Percentiles rank a stretch among this genome's conserved stretches.
These are phyloP conservation scores for Phaeotremella skinneri DNA, from an alignment of 768 basidiomycete genomes.

Conservation along the genomic window DNA sequence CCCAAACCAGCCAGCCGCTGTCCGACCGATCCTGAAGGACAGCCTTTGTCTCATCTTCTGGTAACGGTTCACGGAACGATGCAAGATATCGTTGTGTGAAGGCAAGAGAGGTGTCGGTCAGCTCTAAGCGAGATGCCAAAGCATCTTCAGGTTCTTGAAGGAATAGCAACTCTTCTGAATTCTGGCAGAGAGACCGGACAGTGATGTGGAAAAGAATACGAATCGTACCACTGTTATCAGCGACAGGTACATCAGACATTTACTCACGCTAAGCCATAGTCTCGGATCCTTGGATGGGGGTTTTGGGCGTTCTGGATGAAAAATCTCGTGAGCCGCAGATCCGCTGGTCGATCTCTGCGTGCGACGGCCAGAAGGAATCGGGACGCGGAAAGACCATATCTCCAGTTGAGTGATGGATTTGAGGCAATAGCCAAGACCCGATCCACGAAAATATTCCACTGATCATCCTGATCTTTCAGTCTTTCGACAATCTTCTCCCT, in stretches of 20 bases:
- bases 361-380: conserved; percentile 31
- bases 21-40: conserved; percentile 62
- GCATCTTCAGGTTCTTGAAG: conserved; percentile 67
- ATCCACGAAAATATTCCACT: conserved; percentile 34
- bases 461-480: conserved; percentile 21
- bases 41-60: conserved; percentile 37
- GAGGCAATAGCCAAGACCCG: conserved; percentile 30
- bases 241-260: conserved; percentile 30
- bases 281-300: conserved; percentile 45
- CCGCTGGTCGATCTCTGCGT: conserved; percentile 38
- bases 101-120: conserved; percentile 57
- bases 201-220: conserved; percentile 69
- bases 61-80: conserved; percentile 60
- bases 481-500: conserved; percentile 6
- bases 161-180: conserved; percentile 63
- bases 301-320: conserved; percentile 37
- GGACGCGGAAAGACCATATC: conserved; percentile 33
- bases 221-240: conserved; percentile 68
- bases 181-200: conserved; percentile 68
- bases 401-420: conserved; percentile 36
- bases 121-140: conserved; percentile 58
- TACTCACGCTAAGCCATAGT: conserved; percentile 40
- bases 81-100: conserved; percentile 62
- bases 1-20: conserved; percentile 79
- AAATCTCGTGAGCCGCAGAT: conserved; percentile 39